Evolutionary conservation across 2,329 filamentous ascomycete species (phyloP), one percentile per base, ranked within the genome.

Genomic region (Aspergillus neoniger): DNA sequence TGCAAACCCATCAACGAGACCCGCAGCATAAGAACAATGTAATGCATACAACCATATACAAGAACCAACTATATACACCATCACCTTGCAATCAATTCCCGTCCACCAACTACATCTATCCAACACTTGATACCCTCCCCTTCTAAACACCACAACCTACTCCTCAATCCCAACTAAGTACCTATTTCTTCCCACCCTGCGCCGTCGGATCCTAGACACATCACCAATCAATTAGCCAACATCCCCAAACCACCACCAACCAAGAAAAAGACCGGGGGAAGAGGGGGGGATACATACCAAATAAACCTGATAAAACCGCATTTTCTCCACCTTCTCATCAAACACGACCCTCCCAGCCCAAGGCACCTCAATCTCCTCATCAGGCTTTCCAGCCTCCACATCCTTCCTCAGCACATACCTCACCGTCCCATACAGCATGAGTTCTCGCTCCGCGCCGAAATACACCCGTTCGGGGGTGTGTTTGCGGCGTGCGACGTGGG

Each of bases 231-330:
- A 43, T 54, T 21, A 21, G 10, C 10, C 50, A 14, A 15, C 38
- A 44, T 17, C 39, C 49, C 39, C 47, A 38, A 50, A 51, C 32
- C 28, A 57, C 25, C 55, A 49, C 12, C 32, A 36, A 5, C 43
- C 21, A 36, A n/a, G 12, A 39, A 12, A 38, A 56, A 48, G 19
- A 30, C 15, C 47, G 38, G 36, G 39, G 10, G 10, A 38, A 51
- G 39, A 21, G 38, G 39, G 25, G 7, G 21, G 49, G 19, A 53
- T 39, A 70, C 75, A 23, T 60, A 77, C 75, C 71, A 77, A 63
- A 62, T 77, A 77, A 60, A 77, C 75, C 64, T 77, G 75, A 69
- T 77, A 77, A 62, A 76, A 77, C 63, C 59, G 69, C 74, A 77
- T 77, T 65, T 69, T 76, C 17, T 72, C 56, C 44, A 50, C 67